phyloP scores from a whole-genome alignment of 768 basidiomycete genomes.

The Astraeus odoratus region DNA sequence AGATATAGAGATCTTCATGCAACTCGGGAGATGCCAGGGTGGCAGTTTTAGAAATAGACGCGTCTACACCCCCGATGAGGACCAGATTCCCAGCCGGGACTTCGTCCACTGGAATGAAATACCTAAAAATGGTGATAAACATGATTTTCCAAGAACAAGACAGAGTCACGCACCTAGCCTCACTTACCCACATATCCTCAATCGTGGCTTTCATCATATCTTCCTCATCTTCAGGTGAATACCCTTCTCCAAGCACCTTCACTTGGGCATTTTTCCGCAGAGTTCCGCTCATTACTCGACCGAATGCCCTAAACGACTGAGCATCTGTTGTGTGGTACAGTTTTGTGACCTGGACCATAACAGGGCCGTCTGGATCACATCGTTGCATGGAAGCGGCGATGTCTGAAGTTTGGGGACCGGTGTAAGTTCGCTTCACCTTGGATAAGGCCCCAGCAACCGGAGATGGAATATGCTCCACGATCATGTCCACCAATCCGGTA shows the following conservation, averaged over 20 bases:
- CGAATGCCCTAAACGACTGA: constrained; percentile 93
- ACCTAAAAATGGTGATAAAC: constrained; percentile 41
- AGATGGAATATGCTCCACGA: constrained; percentile 86
- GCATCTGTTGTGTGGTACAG: constrained; percentile 96
- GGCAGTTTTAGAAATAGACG: constrained; percentile 92
- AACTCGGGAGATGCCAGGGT: constrained; percentile 70
- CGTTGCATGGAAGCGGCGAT: constrained; percentile 73
- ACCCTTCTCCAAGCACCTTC: constrained; percentile 97
- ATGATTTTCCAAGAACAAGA: not conserved
- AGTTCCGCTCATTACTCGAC: constrained; percentile 90
- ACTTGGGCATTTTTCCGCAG: constrained; percentile 74
- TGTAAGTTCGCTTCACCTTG: constrained; percentile 83
- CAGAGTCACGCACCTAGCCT: constrained; percentile 61
- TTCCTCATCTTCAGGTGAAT: constrained; percentile 98
- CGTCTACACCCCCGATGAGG: constrained; percentile 87
- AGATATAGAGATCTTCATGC: constrained; percentile 88
- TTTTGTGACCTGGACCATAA: constrained; percentile 91
- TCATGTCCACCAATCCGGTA: constrained; percentile 87
- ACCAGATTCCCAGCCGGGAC: constrained; percentile 90
- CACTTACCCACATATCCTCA: constrained; percentile 86
- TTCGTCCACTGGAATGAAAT: constrained; percentile 84
- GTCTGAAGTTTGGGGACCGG: constrained; percentile 79
- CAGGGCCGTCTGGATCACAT: constrained; percentile 78
- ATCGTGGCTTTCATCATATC: constrained; percentile 86
- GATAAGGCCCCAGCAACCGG: constrained; percentile 49